A percentile compares a stretch with the other conserved stretches of the same genome.
phyloP scores from a whole-genome alignment of 176 grass and related monocot species.

The Oryza glumipatula region DNA sequence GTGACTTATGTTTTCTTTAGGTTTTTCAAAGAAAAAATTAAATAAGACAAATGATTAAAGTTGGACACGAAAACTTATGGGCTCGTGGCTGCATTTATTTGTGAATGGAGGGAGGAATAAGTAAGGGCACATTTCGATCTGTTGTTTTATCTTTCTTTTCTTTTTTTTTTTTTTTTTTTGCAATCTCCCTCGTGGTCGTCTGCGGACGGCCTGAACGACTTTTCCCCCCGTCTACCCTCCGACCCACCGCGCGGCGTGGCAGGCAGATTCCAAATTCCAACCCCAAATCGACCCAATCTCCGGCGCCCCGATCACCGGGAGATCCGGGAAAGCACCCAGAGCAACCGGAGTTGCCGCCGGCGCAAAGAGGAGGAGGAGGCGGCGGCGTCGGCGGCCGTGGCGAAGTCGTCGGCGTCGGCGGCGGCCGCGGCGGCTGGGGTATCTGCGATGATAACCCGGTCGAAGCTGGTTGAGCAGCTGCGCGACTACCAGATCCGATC shows the following conservation, averaged over 20 bases:
- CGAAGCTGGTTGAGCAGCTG: slow-evolving; percentile 99
- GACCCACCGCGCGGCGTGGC: slow-evolving; percentile 1
- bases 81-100: no score
- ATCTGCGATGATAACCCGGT: slow-evolving; percentile 91
- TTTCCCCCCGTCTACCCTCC: not conserved
- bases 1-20: no score
- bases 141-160: not conserved
- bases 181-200: not conserved
- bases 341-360: not conserved
- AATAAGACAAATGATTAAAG: no score
- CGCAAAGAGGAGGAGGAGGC: slow-evolving; percentile 23
- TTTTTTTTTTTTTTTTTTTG: not conserved
- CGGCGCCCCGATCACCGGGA: slow-evolving; percentile 13
- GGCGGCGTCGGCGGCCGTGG: slow-evolving; percentile 8
- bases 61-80: no score
- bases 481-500: slow-evolving; percentile 99
- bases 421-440: slow-evolving; percentile 33
- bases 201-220: slow-evolving; percentile 31
- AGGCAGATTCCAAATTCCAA: slow-evolving; percentile 21
- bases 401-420: slow-evolving; percentile 35
- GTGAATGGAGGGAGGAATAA: no score
- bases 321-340: slow-evolving; percentile 19
- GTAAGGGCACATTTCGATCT: no score
- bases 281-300: slow-evolving; percentile 13
- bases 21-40: no score